Evolutionary conservation across 768 basidiomycete species (phyloP).

Genomic region (Hemileccinum impolitum): DNA sequence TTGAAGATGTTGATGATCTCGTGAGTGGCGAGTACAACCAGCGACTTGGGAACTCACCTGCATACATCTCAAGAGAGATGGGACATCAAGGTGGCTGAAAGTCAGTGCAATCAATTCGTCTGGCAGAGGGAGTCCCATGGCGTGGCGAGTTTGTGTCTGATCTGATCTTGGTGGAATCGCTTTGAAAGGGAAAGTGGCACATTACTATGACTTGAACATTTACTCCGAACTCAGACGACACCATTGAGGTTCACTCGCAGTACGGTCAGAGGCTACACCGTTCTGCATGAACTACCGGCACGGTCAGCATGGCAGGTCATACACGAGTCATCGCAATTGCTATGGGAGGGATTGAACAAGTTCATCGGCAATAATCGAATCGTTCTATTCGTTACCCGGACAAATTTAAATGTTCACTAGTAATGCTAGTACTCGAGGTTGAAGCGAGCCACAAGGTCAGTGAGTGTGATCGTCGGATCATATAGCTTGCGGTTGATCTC

Average conservation of each 20-base stretch:
- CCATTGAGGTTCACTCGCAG: no score
- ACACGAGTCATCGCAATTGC: no score
- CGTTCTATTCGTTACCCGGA: no score
- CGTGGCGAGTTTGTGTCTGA: background rate
- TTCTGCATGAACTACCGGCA: no score
- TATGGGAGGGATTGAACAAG: no score
- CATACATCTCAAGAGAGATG: conserved; percentile 26
- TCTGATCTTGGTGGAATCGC: background rate
- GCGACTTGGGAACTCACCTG: conserved; percentile 16
- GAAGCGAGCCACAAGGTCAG: background rate
- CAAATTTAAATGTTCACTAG: no score
- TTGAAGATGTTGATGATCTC: background rate
- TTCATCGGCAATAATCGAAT: no score
- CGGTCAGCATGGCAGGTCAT: no score
- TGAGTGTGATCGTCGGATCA: background rate
- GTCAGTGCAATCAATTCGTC: conserved; percentile 27
- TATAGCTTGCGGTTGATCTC: background rate
- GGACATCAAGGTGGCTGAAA: conserved; percentile 28
- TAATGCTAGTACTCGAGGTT: background rate
- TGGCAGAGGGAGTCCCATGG: conserved; percentile 27
- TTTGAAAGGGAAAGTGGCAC: background rate
- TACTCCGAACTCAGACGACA: background rate
- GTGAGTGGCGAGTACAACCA: background rate
- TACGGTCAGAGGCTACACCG: no score
- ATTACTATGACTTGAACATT: background rate